Conservation (phyloP, 805 yeast species). For the Wickerhamomyces queroliae region DNA sequence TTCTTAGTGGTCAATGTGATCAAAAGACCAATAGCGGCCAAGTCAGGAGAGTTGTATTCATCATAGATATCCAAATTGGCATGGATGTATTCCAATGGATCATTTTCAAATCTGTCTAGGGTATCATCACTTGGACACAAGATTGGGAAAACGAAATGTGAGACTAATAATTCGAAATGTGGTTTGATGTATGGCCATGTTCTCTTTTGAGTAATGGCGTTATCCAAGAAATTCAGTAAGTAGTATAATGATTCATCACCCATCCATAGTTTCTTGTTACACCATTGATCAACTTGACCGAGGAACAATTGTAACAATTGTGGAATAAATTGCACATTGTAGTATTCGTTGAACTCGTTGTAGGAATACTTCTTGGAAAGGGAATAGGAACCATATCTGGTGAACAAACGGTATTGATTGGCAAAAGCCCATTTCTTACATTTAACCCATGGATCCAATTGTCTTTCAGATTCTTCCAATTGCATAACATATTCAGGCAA, state of each 20-base stretch:
- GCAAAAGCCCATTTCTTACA: conserved; percentile 88
- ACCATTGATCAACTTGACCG: conserved; percentile 69
- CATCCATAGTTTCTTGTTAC: conserved; percentile 60
- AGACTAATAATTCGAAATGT: conserved; percentile 55
- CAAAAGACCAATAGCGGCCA: conserved; percentile 72
- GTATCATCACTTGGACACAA: conserved; percentile 64
- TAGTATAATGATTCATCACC: conserved; percentile 59
- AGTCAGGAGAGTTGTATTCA: conserved; percentile 63
- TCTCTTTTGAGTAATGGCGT: conserved; percentile 48
- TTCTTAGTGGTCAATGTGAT: conserved; percentile 68
- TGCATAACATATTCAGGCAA: conserved; percentile 49
- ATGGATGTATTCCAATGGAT: conserved; percentile 85
- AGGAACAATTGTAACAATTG: conserved; percentile 62
- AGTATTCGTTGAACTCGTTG: conserved; percentile 52
- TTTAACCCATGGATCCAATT: conserved; percentile 58
- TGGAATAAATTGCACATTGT: conserved; percentile 59
- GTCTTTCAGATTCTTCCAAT: conserved; percentile 47
- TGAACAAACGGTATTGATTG: conserved; percentile 64
- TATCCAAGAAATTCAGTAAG: conserved; percentile 57
- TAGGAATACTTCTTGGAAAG: conserved; percentile 45
- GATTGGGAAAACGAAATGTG: conserved; percentile 71
- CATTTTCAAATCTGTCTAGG: conserved; percentile 73
- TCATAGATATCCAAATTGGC: conserved; percentile 59
- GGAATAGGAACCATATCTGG: conserved; percentile 57
- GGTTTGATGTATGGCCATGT: conserved; percentile 68